Conservation (phyloP, 441 rosid genomes). For the Metrosideros polymorpha region DNA sequence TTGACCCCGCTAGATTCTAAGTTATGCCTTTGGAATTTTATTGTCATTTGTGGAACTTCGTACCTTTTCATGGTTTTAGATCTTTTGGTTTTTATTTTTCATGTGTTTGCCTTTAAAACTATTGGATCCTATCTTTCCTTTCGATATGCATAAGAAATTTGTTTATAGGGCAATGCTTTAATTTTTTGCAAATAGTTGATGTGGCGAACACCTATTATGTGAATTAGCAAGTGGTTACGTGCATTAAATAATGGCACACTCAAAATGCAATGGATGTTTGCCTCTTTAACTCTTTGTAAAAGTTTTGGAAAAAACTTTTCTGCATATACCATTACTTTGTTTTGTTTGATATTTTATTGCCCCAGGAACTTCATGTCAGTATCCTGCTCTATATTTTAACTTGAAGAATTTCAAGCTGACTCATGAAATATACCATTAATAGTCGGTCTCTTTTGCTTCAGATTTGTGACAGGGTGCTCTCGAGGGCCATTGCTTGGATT, state of each 20-base stretch:
- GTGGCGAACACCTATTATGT: not conserved
- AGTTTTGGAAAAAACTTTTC: not conserved
- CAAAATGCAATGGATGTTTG: not conserved
- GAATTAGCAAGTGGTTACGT: not conserved
- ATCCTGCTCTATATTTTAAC: not conserved
- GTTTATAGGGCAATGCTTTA: not conserved
- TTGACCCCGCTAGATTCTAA: not conserved
- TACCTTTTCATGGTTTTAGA: not conserved
- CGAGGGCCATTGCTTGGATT: constrained; percentile 96
- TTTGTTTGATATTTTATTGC: not conserved
- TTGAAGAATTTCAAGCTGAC: not conserved
- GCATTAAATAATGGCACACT: not conserved
- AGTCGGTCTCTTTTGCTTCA: constrained; percentile 11
- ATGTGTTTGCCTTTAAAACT: not conserved
- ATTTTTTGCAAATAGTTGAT: not conserved
- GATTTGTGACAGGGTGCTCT: constrained; percentile 99
- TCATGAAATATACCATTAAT: not conserved
- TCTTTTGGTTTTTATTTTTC: not conserved
- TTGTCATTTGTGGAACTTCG: not conserved
- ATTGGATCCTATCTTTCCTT: not conserved
- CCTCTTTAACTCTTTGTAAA: not conserved
- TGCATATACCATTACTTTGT: not conserved
- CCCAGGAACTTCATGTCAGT: not conserved
- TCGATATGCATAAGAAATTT: not conserved
- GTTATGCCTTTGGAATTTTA: not conserved